Conservation (phyloP, 2,329 filamentous ascomycete species). For the Alternaria arbusti region DNA sequence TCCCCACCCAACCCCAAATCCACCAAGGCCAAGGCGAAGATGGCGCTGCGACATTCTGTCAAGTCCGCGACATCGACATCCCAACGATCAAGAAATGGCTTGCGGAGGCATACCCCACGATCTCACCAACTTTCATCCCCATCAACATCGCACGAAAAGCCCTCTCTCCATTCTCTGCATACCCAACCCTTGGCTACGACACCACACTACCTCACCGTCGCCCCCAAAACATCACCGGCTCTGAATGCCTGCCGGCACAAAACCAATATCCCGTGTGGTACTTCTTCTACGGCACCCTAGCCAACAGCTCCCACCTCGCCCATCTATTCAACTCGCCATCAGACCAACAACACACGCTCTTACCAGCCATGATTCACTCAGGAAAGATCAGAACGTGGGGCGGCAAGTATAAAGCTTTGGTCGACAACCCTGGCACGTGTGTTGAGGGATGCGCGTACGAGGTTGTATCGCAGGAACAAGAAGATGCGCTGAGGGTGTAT, state of each 20-base stretch:
- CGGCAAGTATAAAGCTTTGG: background rate
- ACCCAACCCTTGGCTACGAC: background rate
- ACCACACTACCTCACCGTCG: background rate
- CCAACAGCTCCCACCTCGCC: background rate
- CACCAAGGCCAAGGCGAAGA: background rate
- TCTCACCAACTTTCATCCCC: background rate
- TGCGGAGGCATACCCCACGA: background rate
- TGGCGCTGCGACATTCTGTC: background rate
- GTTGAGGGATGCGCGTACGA: slow-evolving; percentile 1
- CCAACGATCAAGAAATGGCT: background rate
- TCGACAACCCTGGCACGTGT: background rate
- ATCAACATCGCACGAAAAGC: background rate
- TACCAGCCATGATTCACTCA: background rate
- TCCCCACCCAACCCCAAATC: background rate
- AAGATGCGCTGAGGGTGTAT: slow-evolving; percentile 2
- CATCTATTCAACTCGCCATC: background rate
- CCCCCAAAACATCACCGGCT: background rate
- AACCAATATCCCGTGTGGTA: background rate
- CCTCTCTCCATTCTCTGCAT: background rate
- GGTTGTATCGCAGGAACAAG: slow-evolving; percentile 1
- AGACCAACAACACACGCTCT: background rate
- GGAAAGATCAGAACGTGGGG: background rate
- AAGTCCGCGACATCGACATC: background rate
- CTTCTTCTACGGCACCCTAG: background rate
- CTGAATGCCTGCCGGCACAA: background rate